Evolutionary conservation across 352 stramenopile species (phyloP), one percentile per base, ranked within the genome.

Genomic region (Phytophthora tentaculata): DNA sequence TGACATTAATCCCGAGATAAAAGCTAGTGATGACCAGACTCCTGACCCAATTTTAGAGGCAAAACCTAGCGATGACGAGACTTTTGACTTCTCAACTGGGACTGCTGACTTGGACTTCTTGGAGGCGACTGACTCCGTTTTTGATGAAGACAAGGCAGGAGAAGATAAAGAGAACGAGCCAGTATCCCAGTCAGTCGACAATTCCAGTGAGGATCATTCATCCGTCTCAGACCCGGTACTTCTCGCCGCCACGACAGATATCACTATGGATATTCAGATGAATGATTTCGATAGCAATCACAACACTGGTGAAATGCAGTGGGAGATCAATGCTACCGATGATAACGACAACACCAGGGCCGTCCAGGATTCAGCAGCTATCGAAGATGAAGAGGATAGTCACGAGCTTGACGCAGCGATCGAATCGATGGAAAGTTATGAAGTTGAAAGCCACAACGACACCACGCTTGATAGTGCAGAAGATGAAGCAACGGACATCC

Each of bases 241-340:
- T 12, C 54, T 71, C 32, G 29, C 52, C 12, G 35, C 58, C 5
- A 68, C 67, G 10, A 83, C 70, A n/a, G 80, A 88, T 37, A 81
- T 88, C 23, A 86, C 81, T 0, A 67, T 84, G 55, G 76, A 88
- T 45, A 82, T 82, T 63, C 74, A 86, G 54, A 73, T 69, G 45
- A 54, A 71, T 4, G 56, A 19, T 54, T 3, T 49, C 32, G 16
- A 76, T 24, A 61, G 20, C 16, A 62, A 67, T 37, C 16, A 67
- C 10, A 52, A 44, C 17, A n/a, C 10, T 28, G 37, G 50, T 35
- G 51, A 65, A 5, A 47, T 2, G 43, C 41, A 32, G 9, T 51
- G 44, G 50, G 50, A 17, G 17, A 37, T 19, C 1, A 32, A 57
- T 32, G 4, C 19, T 37, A 29, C 13, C 3, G 50, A 62, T 43